Evolutionary conservation across 23 red algal species (phyloP).

Genomic region (Cyanidioschyzon merolae): DNA sequence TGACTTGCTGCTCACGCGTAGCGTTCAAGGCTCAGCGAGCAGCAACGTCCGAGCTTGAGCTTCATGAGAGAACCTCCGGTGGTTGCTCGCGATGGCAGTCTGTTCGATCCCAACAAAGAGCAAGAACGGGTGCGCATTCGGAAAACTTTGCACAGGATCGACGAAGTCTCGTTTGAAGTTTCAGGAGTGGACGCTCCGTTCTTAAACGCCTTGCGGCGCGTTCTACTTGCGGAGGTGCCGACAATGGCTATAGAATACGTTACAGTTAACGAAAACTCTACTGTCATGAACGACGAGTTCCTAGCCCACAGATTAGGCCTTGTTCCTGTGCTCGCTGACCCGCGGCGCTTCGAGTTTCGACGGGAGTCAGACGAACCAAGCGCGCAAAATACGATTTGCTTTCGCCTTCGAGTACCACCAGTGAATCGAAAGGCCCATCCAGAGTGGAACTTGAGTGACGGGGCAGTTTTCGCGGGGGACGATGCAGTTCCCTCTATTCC

Average conservation of each 20-base stretch:
- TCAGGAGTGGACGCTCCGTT: constrained; percentile 49
- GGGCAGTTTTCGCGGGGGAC: neutral
- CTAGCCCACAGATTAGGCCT: constrained; percentile 82
- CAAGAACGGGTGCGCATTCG: neutral
- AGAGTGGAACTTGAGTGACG: neutral
- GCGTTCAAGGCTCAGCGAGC: no score
- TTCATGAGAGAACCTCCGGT: neutral
- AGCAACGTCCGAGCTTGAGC: neutral
- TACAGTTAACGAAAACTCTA: constrained; percentile 66
- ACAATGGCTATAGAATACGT: constrained; percentile 95
- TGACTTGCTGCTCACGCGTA: no score
- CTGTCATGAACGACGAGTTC: constrained; percentile 70
- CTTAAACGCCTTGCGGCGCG: constrained; percentile 79
- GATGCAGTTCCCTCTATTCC: neutral
- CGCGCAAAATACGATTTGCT: neutral
- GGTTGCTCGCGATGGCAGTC: neutral
- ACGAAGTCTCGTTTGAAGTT: constrained; percentile 14
- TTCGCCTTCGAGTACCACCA: neutral
- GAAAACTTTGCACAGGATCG: neutral
- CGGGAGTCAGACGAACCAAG: neutral
- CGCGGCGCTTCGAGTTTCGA: neutral
- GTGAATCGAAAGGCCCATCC: neutral
- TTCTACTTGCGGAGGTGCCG: constrained; percentile 89
- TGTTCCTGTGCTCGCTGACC: constrained; percentile 34
- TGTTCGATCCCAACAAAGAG: neutral